These are phyloP conservation scores for Pseudopithomyces maydicus DNA, from an alignment of 2,329 filamentous ascomycete genomes.

Conservation along the genomic window DNA sequence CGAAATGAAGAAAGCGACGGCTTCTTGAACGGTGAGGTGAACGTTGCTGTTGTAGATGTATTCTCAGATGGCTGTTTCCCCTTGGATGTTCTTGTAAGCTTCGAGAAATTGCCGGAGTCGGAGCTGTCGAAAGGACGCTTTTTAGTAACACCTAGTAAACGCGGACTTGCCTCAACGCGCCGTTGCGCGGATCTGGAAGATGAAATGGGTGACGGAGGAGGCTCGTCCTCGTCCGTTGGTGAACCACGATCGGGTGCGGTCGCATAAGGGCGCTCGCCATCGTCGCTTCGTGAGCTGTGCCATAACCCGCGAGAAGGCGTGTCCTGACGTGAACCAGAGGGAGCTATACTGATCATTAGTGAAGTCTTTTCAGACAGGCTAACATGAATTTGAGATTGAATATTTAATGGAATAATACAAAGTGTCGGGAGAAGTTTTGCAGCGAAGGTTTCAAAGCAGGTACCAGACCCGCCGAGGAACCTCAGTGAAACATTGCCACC, in stretches of 20 bases:
- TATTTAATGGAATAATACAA: no score
- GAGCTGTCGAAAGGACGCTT: conserved; percentile 31
- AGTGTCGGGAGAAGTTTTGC: no score
- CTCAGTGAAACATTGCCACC: no score
- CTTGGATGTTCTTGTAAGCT: conserved; percentile 32
- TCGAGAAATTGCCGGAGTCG: conserved; percentile 25
- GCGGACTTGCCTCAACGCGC: conserved; percentile 33
- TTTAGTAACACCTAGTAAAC: conserved; percentile 17
- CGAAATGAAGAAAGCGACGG: conserved; percentile 25
- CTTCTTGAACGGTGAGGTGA: conserved; percentile 23
- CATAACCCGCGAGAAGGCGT: conserved; percentile 2
- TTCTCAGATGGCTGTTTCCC: conserved; percentile 26
- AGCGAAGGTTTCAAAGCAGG: no score
- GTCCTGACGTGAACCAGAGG: neutral
- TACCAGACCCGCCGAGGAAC: no score
- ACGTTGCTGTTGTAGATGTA: neutral
- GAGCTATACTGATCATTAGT: neutral
- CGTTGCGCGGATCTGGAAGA: conserved; percentile 24
- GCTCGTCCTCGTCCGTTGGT: conserved; percentile 38
- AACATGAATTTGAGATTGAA: no score
- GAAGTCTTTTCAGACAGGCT: neutral
- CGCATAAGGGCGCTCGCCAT: conserved; percentile 16
- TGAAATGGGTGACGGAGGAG: conserved; percentile 30
- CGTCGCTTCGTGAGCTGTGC: neutral
- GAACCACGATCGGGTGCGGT: conserved; percentile 29